phyloP scores from a whole-genome alignment of 2,329 filamentous ascomycete species.

The Cytospora piceicola region DNA sequence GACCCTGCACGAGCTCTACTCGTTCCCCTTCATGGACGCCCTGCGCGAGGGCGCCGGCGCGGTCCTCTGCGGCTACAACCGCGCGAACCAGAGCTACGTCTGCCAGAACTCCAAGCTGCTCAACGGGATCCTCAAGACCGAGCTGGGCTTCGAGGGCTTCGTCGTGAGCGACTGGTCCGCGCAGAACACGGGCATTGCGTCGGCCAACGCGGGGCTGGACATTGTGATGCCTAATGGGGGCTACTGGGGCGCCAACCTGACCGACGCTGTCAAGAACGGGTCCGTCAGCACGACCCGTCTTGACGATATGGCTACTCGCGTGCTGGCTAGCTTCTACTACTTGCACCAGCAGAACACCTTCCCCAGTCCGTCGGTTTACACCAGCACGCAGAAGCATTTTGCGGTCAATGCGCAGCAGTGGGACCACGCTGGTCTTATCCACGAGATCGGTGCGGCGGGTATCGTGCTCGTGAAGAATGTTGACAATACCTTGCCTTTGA shows the following conservation, averaged over 20 bases:
- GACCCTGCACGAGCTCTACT: conserved; percentile 50
- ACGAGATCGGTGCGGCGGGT: conserved; percentile 27
- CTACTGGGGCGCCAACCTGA: conserved; percentile 54
- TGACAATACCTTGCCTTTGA: conserved; percentile 59
- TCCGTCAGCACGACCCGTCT: conserved; percentile 58
- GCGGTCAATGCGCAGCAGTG: conserved; percentile 24
- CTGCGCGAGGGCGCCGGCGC: conserved; percentile 24
- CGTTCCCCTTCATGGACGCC: conserved; percentile 38
- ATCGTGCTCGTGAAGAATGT: conserved; percentile 64
- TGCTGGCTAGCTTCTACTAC: conserved; percentile 27
- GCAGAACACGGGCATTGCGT: conserved; percentile 65
- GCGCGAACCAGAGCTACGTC: conserved; percentile 50
- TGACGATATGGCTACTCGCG: conserved; percentile 56
- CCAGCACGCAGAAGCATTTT: conserved; percentile 25
- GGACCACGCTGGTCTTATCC: conserved; percentile 24
- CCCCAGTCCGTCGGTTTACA: conserved; percentile 21
- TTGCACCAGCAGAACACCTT: conserved; percentile 26
- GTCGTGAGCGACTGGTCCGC: conserved; percentile 71
- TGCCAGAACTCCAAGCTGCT: conserved; percentile 71
- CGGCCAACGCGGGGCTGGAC: conserved; percentile 68
- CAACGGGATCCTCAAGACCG: conserved; percentile 68
- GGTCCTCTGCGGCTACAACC: conserved; percentile 26
- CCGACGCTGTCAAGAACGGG: conserved; percentile 62
- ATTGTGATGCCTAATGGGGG: conserved; percentile 66
- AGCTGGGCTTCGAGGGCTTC: conserved; percentile 66